These are phyloP conservation scores for Baorangia bicolor DNA, from an alignment of 768 basidiomycete genomes.

Conservation along the genomic window DNA sequence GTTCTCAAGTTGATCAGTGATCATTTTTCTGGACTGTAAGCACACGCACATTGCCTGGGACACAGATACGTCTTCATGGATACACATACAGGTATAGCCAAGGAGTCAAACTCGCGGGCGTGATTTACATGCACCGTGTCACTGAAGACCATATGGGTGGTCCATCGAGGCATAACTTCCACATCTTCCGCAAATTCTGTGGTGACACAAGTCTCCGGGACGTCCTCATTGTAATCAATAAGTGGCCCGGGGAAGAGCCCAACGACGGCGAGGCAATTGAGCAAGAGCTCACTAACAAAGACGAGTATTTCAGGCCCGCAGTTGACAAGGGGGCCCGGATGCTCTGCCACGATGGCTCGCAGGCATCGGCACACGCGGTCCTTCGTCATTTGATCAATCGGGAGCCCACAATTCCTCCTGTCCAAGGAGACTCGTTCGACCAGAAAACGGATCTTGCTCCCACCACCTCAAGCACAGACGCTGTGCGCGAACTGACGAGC, in stretches of 20 bases:
- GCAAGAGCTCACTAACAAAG: conserved; percentile 33
- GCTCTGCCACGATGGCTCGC: conserved; percentile 39
- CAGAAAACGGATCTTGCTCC: conserved; percentile 40
- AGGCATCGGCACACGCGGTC: conserved; percentile 45
- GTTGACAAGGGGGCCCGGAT: conserved; percentile 46
- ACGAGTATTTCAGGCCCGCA: conserved; percentile 45
- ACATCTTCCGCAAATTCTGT: conserved; percentile 49
- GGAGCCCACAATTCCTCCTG: conserved; percentile 37
- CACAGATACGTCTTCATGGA: neutral
- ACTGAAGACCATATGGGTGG: conserved; percentile 43
- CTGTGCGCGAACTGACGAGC: conserved; percentile 43
- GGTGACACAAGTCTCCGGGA: conserved; percentile 45
- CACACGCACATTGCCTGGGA: neutral
- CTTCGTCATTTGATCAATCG: conserved; percentile 41
- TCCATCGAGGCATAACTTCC: conserved; percentile 44
- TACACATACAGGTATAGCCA: conserved; percentile 17
- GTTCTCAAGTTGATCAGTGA: conserved; percentile 47
- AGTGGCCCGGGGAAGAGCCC: conserved; percentile 38
- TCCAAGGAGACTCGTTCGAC: conserved; percentile 46
- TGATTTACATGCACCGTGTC: conserved; percentile 52
- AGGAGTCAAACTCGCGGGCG: conserved; percentile 40
- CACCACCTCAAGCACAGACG: conserved; percentile 45
- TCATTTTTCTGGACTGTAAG: conserved; percentile 24
- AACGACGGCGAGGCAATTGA: conserved; percentile 37
- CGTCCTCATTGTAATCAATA: conserved; percentile 49